Evolutionary conservation across 176 grass and related monocot species (phyloP).

Genomic region (Poa pratensis): DNA sequence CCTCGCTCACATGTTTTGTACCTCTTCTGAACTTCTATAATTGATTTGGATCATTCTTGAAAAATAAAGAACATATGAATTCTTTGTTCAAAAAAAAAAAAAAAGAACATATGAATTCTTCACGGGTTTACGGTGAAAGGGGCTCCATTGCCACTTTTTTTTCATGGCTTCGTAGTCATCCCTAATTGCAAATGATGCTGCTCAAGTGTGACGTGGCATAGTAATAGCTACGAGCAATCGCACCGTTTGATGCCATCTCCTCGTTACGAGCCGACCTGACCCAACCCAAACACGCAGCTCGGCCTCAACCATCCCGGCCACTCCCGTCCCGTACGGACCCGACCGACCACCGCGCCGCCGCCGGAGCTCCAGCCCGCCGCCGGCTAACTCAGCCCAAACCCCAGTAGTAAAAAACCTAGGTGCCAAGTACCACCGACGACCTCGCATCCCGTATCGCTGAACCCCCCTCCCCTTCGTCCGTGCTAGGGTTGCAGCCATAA

Average conservation of each 20-base stretch:
- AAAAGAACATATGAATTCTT: too few relatives aligned
- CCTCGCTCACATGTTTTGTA: too few relatives aligned
- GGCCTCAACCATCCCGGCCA: not conserved
- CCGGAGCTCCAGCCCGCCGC: not conserved
- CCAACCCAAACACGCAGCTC: slow-evolving; percentile 2
- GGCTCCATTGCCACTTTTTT: too few relatives aligned
- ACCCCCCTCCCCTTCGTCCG: not conserved
- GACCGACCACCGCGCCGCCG: not conserved
- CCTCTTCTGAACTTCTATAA: too few relatives aligned
- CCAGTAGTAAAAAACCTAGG: not conserved
- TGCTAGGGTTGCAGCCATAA: not conserved
- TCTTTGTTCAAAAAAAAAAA: too few relatives aligned
- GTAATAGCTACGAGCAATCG: not conserved
- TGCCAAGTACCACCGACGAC: not conserved
- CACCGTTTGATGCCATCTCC: not conserved
- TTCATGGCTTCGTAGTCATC: too few relatives aligned
- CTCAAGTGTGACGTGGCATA: too few relatives aligned
- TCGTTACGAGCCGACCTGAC: not conserved
- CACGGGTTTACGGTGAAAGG: too few relatives aligned
- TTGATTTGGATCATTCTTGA: too few relatives aligned
- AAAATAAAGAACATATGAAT: too few relatives aligned
- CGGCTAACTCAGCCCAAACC: not conserved
- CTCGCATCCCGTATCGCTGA: not conserved
- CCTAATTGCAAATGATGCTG: too few relatives aligned
- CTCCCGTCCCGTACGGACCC: not conserved